These are phyloP conservation scores for Synchytrium microbalum DNA, from an alignment of 371 early-diverging fungal species.

Conservation along the genomic window DNA sequence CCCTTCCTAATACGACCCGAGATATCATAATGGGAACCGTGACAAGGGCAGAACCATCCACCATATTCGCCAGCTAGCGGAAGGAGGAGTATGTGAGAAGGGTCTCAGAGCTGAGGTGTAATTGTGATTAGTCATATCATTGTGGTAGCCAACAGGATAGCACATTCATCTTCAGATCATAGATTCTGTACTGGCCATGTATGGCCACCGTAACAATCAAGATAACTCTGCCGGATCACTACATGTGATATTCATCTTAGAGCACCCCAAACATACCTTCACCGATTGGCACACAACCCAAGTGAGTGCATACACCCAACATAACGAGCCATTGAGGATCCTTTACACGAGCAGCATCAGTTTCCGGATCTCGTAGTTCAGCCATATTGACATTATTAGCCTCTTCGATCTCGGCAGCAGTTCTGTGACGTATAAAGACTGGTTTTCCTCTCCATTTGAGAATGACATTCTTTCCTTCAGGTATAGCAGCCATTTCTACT, in stretches of 20 bases:
- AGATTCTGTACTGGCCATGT: background rate
- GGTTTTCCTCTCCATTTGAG: constrained; percentile 99
- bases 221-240: constrained; percentile 4
- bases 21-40: constrained; percentile 94
- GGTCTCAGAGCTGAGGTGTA: background rate
- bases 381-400: constrained; percentile 72
- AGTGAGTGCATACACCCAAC: constrained; percentile 96
- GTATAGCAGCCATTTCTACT: constrained; percentile 82
- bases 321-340: constrained; percentile 95
- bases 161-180: background rate
- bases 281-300: constrained; percentile 97
- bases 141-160: too few relatives aligned
- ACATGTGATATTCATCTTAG: constrained; percentile 10
- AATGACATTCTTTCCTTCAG: constrained; percentile 92
- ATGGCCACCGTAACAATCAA: constrained; percentile 7
- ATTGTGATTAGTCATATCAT: background rate
- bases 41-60: constrained; percentile 99
- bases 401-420: constrained; percentile 87
- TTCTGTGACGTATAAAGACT: constrained; percentile 94
- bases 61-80: constrained; percentile 83
- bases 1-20: constrained; percentile 96
- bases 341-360: constrained; percentile 83
- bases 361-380: constrained; percentile 84
- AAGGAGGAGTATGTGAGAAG: background rate
- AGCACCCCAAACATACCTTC: constrained; percentile 49